Evolutionary conservation across 179 eudicot genomes (phyloP).

Genomic region (Silene coronaria): DNA sequence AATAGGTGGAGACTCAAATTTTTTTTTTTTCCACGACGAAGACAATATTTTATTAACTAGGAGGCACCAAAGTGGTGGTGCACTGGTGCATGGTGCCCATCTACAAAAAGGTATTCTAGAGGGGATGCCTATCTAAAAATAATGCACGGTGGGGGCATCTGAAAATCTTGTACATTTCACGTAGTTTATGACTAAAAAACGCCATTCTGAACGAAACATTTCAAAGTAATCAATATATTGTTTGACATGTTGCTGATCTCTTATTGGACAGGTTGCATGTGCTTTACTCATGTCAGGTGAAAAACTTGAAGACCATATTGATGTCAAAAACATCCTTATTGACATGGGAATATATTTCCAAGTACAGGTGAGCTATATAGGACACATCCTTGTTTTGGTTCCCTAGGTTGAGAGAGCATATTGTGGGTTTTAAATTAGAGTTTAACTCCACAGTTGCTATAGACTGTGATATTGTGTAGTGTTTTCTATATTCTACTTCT

Average conservation of each 20-base stretch:
- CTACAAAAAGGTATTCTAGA: no score
- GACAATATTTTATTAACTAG: no score
- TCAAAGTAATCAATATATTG: background rate
- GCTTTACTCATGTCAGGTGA: constrained; percentile 74
- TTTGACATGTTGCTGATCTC: constrained; percentile 13
- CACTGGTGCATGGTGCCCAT: no score
- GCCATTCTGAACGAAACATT: no score
- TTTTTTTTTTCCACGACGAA: no score
- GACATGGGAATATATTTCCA: constrained; percentile 89
- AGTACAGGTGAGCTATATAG: constrained; percentile 57
- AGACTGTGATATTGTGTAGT: background rate
- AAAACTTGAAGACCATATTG: constrained; percentile 56
- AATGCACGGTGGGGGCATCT: no score
- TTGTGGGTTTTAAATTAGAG: background rate
- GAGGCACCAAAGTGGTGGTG: no score
- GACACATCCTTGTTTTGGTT: background rate
- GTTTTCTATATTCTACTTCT: background rate
- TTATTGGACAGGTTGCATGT: constrained; percentile 62
- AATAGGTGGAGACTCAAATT: no score
- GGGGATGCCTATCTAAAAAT: no score
- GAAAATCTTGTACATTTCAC: no score
- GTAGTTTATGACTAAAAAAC: no score
- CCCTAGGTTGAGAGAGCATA: background rate
- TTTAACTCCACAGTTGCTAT: no score
- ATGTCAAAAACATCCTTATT: constrained; percentile 55